These are phyloP conservation scores for Neurospora cerealis DNA, from an alignment of 495 filamentous ascomycete genomes.

Conservation along the genomic window DNA sequence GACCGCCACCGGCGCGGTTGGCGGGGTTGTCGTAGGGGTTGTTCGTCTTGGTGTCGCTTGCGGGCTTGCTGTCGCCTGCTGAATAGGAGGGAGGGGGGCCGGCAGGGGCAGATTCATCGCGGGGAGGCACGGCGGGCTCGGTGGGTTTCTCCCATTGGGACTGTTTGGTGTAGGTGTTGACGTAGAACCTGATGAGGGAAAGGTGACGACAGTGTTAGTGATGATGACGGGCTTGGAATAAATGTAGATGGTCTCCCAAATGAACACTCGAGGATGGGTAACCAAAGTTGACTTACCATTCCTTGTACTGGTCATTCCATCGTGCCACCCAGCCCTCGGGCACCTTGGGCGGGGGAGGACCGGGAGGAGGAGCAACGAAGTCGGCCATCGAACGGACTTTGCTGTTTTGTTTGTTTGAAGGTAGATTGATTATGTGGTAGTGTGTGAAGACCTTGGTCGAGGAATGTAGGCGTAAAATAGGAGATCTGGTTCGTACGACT, in stretches of 20 bases:
- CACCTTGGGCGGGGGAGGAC: slow-evolving; percentile 78
- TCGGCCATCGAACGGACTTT: slow-evolving; percentile 37
- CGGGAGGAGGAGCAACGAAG: slow-evolving; percentile 53
- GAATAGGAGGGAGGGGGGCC: slow-evolving; percentile 59
- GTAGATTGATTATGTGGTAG: not conserved
- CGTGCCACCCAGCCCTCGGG: slow-evolving; percentile 83
- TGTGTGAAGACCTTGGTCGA: not conserved
- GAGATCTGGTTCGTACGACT: not conserved
- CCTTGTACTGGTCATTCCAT: slow-evolving; percentile 63
- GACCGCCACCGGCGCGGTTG: slow-evolving; percentile 6
- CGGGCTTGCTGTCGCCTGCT: slow-evolving; percentile 24
- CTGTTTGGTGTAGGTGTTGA: slow-evolving; percentile 74
- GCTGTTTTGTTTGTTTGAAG: not conserved
- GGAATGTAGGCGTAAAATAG: not conserved
- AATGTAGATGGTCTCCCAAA: not conserved
- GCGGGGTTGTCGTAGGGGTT: slow-evolving; percentile 50
- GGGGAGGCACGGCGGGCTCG: slow-evolving; percentile 41
- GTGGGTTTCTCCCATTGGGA: slow-evolving; percentile 82
- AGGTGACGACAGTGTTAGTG: not conserved
- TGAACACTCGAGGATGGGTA: not conserved
- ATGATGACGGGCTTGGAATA: too few species aligned
- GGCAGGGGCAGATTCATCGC: slow-evolving; percentile 29
- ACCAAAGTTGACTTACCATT: slow-evolving; percentile 49
- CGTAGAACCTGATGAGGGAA: slow-evolving; percentile 58
- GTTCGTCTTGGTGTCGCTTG: slow-evolving; percentile 44